phyloP scores from a whole-genome alignment of 2,329 filamentous ascomycete species.

The Venturia aucupariae region DNA sequence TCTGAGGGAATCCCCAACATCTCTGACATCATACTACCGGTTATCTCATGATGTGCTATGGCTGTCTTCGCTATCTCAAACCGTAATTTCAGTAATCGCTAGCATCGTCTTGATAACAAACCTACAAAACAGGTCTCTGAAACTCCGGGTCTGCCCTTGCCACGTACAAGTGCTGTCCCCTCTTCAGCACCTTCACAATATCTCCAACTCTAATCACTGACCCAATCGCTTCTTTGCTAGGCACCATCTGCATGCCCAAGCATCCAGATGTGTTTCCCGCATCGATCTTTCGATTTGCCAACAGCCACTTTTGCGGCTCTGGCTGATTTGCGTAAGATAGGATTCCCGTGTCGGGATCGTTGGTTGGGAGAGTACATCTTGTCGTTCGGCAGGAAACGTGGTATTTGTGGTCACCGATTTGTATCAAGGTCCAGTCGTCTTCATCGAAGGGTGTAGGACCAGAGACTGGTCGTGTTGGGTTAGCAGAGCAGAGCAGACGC shows the following conservation, averaged over 20 bases:
- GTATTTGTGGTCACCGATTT: conserved; percentile 42
- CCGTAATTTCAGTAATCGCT: too few species aligned
- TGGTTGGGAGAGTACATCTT: conserved; percentile 63
- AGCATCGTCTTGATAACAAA: neutral
- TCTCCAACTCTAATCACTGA: conserved; percentile 23
- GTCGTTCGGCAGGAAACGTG: conserved; percentile 55
- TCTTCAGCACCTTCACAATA: conserved; percentile 25
- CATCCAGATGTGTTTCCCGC: conserved; percentile 48
- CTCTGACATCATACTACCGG: too few species aligned
- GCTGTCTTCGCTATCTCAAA: too few species aligned
- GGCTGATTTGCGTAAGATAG: conserved; percentile 36
- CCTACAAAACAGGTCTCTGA: conserved; percentile 3
- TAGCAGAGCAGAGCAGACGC: neutral
- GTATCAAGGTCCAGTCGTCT: conserved; percentile 57
- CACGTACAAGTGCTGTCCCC: conserved; percentile 24
- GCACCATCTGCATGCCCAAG: conserved; percentile 58
- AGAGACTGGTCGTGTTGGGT: conserved; percentile 38
- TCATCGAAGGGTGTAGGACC: conserved; percentile 58
- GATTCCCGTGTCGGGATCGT: conserved; percentile 52
- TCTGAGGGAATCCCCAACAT: too few species aligned
- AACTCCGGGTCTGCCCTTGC: neutral
- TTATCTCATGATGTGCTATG: too few species aligned
- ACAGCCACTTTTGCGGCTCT: conserved; percentile 51
- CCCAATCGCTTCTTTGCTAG: conserved; percentile 28
- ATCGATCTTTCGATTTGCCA: conserved; percentile 52